Evolutionary conservation across 345 rosid species (phyloP), one percentile per base, ranked within the genome.

Genomic region (Gossypium herbaceum): DNA sequence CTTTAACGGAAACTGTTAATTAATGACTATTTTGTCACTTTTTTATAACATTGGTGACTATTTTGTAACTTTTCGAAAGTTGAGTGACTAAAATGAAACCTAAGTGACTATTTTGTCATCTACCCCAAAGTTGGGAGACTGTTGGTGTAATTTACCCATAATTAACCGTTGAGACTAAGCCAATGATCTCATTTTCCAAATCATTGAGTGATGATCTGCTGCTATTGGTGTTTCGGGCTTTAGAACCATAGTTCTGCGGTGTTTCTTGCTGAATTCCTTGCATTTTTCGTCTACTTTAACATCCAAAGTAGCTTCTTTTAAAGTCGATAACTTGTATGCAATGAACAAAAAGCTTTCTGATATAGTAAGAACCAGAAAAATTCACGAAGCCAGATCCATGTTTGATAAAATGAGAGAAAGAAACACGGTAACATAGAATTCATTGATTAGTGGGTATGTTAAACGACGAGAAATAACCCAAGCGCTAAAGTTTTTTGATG

Each of bases 371-470:
- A 48, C 12, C 1, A 71, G 77, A 0, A 63, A 55, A 56, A 2
- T 74, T 19, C 4, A 59, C 6, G 62, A 63, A 25, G 77, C 77
- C 17, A 62, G 22, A 39, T 74, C n/a, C n/a, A 29, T 74, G 71
- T 74, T 74, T 41, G 77, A 63, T 51, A 19, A 74, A 63, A 50
- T 74, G 39, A n/a, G 39, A 7, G 50, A 47, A 12, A 74, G 70
- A 74, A 63, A 74, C 34, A 64, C 77, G 51, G 77, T 74, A 9
- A 51, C 77, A 9, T 74, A 71, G 77, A 74, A 74, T 63, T 62
- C 70, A 13, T 63, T 63, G 71, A 74, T 74, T 5, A 74, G 51
- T 19, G 77, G 48, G 48, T 39, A 48, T 52, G 41, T 74, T 2
- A 74, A 74, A n/a, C 71, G 77, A 44, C 34, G 77, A 19, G 77